Conservation (phyloP, 73 alveolate species). For the Paramecium tetraurelia region DNA sequence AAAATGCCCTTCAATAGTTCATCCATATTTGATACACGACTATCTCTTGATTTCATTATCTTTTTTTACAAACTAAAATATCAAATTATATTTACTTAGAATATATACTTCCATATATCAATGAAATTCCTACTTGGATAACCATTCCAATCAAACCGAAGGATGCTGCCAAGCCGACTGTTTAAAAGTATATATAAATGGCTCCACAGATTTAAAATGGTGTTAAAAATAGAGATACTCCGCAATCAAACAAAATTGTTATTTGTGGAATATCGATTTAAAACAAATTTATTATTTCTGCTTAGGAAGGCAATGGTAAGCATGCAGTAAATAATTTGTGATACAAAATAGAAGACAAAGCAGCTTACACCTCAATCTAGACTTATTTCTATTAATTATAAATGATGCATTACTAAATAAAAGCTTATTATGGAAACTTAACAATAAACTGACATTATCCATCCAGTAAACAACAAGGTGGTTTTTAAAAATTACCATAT, state of each 20-base stretch:
- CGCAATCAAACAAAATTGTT: not conserved
- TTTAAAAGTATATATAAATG: not conserved
- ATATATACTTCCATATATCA: not conserved
- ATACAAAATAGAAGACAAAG: not conserved
- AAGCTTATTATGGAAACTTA: not conserved
- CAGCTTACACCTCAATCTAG: not conserved
- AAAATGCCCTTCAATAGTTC: not conserved
- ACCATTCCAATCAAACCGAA: not conserved
- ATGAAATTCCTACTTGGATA: not conserved
- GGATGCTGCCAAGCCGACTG: not conserved
- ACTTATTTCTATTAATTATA: not conserved
- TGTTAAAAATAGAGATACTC: not conserved
- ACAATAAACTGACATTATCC: not conserved
- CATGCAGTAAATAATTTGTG: not conserved
- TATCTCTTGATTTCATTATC: conserved; percentile 10
- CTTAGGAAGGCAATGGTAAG: not conserved
- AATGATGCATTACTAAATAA: not conserved
- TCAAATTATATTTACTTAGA: not conserved
- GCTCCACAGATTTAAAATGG: conserved; percentile 38
- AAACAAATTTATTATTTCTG: not conserved
- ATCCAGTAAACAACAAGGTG: not conserved
- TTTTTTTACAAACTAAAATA: not conserved
- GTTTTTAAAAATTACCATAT: not conserved
- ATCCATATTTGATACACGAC: not conserved
- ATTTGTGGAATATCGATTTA: conserved; percentile 17